Conservation (phyloP, 2,329 filamentous ascomycete genomes). For the Aspergillus oerlinghausenensis region DNA sequence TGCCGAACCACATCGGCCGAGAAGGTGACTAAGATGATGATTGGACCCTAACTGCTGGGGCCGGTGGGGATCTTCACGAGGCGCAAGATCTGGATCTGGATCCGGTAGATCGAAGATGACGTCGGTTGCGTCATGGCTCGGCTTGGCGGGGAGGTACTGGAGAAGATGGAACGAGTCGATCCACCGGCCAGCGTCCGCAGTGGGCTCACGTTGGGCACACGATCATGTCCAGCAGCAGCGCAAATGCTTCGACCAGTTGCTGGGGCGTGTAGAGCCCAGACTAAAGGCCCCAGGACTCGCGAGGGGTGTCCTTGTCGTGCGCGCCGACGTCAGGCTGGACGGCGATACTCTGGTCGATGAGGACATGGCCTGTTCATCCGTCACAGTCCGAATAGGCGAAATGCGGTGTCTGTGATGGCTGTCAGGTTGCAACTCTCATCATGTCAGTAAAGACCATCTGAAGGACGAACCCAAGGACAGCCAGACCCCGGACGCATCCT, state of each 20-base stretch:
- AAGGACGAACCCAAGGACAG: not conserved
- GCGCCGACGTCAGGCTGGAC: not conserved
- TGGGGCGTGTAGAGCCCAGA: slow-evolving; percentile 16
- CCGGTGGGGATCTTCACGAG: slow-evolving; percentile 9
- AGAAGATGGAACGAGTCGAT: slow-evolving; percentile 14
- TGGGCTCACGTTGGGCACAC: slow-evolving; percentile 1
- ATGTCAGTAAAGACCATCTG: not conserved
- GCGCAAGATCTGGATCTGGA: slow-evolving; percentile 10
- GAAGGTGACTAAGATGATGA: not conserved
- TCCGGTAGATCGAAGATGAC: slow-evolving; percentile 16
- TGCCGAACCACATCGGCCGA: not conserved
- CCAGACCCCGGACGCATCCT: not conserved
- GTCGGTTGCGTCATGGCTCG: slow-evolving; percentile 3
- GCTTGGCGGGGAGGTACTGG: slow-evolving; percentile 15
- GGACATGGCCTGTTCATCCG: not conserved
- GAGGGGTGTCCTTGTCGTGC: not conserved
- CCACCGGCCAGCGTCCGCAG: slow-evolving; percentile 10
- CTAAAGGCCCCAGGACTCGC: slow-evolving; percentile 12
- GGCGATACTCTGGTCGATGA: not conserved
- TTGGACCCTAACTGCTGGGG: not conserved
- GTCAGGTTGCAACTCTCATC: not conserved
- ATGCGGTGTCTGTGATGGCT: not conserved
- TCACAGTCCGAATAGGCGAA: not conserved
- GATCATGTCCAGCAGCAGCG: slow-evolving; percentile 16
- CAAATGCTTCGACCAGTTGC: slow-evolving; percentile 16